These are phyloP conservation scores for Tetracladium marchalianum DNA, from an alignment of 495 filamentous ascomycete genomes.

Conservation along the genomic window DNA sequence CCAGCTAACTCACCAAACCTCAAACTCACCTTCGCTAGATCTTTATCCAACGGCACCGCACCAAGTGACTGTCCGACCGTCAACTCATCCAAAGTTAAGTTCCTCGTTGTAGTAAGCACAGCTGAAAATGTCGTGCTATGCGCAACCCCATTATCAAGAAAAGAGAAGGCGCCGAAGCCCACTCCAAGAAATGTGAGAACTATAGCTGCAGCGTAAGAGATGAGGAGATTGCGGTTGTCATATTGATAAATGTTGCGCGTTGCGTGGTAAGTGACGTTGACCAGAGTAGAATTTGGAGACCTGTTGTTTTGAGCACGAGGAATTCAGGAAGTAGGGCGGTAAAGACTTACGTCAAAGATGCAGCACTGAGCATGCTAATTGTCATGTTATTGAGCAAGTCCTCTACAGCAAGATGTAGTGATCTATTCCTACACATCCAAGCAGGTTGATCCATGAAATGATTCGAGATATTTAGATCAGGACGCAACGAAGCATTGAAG, in stretches of 20 bases:
- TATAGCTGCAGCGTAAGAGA: conserved; percentile 6
- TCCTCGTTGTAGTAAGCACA: conserved; percentile 10
- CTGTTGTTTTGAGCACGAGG: background rate
- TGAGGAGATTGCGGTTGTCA: conserved; percentile 4
- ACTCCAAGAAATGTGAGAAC: background rate
- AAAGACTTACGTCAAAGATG: background rate
- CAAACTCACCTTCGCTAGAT: background rate
- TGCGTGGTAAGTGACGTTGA: background rate
- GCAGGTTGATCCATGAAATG: conserved; percentile 2
- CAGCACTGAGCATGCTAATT: conserved; percentile 10
- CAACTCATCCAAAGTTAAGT: background rate
- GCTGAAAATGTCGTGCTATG: conserved; percentile 12
- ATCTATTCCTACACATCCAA: conserved; percentile 16
- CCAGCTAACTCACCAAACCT: background rate
- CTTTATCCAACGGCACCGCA: conserved; percentile 5
- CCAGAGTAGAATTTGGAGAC: background rate
- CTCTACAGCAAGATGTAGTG: conserved; percentile 7
- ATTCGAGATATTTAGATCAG: background rate
- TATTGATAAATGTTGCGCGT: conserved; percentile 10
- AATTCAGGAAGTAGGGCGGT: too few species aligned
- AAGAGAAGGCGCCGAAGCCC: conserved; percentile 1
- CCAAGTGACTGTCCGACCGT: conserved; percentile 8
- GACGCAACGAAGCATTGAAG: too few species aligned
- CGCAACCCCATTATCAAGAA: conserved; percentile 6
- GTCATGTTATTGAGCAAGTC: conserved; percentile 14